Conservation (phyloP, 2,329 filamentous ascomycete species). For the Aspergillus floridensis region DNA sequence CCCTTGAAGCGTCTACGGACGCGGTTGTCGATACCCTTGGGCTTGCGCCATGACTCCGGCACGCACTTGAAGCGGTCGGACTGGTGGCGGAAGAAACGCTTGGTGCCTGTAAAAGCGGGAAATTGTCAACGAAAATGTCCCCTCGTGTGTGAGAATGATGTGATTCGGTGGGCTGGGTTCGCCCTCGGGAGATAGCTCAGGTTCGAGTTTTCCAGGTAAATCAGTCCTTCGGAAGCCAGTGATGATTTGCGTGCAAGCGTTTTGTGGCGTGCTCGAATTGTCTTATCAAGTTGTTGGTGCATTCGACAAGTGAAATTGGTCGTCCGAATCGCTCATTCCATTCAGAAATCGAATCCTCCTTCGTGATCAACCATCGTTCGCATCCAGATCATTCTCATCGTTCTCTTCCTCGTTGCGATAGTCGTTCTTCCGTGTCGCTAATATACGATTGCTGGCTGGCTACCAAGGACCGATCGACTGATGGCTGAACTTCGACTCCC, state of each 20-base stretch:
- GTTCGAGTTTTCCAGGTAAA: background rate
- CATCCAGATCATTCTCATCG: too few relatives aligned
- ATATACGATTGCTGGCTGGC: background rate
- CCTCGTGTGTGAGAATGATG: background rate
- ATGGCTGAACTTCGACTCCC: background rate
- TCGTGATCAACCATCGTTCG: background rate
- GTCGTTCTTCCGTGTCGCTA: too few relatives aligned
- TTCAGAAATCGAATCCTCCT: background rate
- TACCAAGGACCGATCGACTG: background rate
- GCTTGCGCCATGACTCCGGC: slow-evolving; percentile 91
- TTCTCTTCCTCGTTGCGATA: too few relatives aligned
- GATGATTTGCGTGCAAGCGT: background rate
- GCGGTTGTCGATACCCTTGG: slow-evolving; percentile 99
- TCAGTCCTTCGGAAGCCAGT: background rate
- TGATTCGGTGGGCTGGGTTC: background rate
- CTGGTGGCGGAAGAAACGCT: slow-evolving; percentile 97
- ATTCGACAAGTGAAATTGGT: background rate
- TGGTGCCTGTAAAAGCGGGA: slow-evolving; percentile 64
- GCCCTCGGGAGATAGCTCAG: background rate
- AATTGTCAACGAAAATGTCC: background rate
- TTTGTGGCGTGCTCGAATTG: background rate
- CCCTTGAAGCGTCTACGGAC: slow-evolving; percentile 97
- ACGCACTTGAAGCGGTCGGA: slow-evolving; percentile 95
- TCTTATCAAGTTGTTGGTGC: background rate
- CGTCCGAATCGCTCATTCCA: background rate